Conservation (phyloP, 768 basidiomycete species). For the Favolaschia claudopus region DNA sequence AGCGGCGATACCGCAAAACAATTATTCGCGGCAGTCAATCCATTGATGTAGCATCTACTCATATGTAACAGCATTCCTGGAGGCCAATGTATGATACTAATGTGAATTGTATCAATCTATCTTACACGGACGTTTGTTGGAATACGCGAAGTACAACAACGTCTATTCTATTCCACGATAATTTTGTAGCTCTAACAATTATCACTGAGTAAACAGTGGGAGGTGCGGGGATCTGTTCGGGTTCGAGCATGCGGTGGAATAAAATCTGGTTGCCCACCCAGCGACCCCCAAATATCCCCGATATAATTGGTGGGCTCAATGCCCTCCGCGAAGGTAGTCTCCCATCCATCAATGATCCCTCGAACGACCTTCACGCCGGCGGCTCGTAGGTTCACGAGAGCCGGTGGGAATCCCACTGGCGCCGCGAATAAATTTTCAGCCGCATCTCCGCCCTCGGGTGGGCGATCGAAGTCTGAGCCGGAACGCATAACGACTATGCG, state of each 20-base stretch:
- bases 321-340: constrained; percentile 38
- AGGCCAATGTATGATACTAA: constrained; percentile 9
- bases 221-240: no score
- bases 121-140: no score
- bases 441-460: constrained; percentile 26
- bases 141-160: no score
- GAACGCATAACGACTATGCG: constrained; percentile 49
- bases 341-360: constrained; percentile 46
- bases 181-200: no score
- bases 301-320: constrained; percentile 38
- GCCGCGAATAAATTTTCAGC: constrained; percentile 40
- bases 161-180: no score
- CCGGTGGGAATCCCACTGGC: constrained; percentile 40
- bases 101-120: no score
- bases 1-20: not conserved
- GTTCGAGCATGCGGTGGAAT: no score
- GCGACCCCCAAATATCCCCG: constrained; percentile 38
- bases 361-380: constrained; percentile 48
- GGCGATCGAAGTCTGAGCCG: constrained; percentile 41
- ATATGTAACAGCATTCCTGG: not conserved
- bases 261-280: constrained; percentile 24
- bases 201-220: no score
- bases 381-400: constrained; percentile 44
- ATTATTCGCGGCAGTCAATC: constrained; percentile 11
- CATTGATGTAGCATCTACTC: constrained; percentile 1